These are phyloP conservation scores for Camelina hispida DNA, from an alignment of 345 rosid species.

Conservation along the genomic window DNA sequence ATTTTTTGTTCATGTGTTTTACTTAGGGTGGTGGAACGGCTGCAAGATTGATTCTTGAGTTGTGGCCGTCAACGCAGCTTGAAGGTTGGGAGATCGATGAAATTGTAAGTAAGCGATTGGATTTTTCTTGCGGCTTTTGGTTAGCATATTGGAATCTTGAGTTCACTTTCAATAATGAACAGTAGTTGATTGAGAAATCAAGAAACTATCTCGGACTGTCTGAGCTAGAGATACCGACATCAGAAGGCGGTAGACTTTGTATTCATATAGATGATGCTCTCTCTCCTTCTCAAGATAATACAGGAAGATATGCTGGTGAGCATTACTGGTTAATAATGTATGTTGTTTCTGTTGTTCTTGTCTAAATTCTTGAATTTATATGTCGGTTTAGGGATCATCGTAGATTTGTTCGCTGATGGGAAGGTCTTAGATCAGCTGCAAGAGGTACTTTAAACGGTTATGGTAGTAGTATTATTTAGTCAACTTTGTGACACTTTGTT, in stretches of 20 bases:
- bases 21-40: slow-evolving; percentile 86
- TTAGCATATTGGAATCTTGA: not conserved
- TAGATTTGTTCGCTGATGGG: slow-evolving; percentile 79
- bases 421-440: slow-evolving; percentile 68
- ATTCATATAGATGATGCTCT: slow-evolving; percentile 72
- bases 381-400: slow-evolving; percentile 57
- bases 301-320: slow-evolving; percentile 70
- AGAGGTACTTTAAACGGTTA: slow-evolving; percentile 50
- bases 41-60: slow-evolving; percentile 78
- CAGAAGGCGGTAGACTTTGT: slow-evolving; percentile 59
- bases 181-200: slow-evolving; percentile 70
- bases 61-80: slow-evolving; percentile 76
- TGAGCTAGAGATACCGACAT: slow-evolving; percentile 61
- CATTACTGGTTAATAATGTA: not conserved
- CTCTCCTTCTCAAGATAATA: slow-evolving; percentile 44
- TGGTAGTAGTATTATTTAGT: not conserved
- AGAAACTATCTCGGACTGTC: slow-evolving; percentile 73
- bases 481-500: not conserved
- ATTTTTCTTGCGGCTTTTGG: not conserved
- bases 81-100: slow-evolving; percentile 85
- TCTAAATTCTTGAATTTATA: slow-evolving; percentile 9
- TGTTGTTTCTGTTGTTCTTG: not conserved
- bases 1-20: slow-evolving; percentile 28
- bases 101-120: slow-evolving; percentile 53
- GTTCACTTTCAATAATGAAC: slow-evolving; percentile 35